Conservation (phyloP, 1,284 basidiomycete species). For the Puccinia horiana region DNA sequence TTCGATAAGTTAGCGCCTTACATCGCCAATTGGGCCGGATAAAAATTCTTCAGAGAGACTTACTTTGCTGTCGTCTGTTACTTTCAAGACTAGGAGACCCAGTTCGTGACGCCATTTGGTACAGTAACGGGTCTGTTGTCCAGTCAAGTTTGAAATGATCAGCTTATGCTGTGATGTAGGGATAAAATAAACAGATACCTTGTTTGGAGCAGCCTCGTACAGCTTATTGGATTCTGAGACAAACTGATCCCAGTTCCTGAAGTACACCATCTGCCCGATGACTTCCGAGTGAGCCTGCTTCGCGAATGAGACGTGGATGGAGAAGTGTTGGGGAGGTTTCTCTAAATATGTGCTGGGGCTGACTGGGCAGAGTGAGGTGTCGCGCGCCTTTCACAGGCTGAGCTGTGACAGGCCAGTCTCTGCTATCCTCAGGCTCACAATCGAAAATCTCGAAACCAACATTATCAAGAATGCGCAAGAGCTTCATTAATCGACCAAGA, state of each 20-base stretch:
- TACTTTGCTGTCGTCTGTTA: slow-evolving; percentile 36
- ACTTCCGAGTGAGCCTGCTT: no score
- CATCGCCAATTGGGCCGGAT: no score
- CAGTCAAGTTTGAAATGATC: neutral
- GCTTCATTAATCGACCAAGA: neutral
- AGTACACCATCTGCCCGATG: slow-evolving; percentile 21
- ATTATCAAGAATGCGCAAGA: no score
- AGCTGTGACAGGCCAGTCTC: no score
- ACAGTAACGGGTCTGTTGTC: slow-evolving; percentile 23
- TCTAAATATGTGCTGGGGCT: neutral
- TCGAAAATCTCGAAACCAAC: no score
- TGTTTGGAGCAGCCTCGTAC: neutral
- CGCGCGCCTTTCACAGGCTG: no score
- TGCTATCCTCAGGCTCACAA: no score
- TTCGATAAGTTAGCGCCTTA: no score
- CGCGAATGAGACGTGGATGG: no score
- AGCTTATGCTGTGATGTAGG: neutral
- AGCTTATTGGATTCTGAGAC: slow-evolving; percentile 8
- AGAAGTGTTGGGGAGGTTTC: neutral
- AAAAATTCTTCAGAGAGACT: neutral
- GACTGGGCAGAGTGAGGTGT: no score
- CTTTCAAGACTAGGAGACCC: slow-evolving; percentile 22
- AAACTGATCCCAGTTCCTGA: slow-evolving; percentile 18
- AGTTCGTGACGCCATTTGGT: slow-evolving; percentile 28
- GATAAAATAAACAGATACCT: neutral